A percentile compares a stretch with the other conserved stretches of the same genome.
phyloP scores from a whole-genome alignment of 331 rosid species.

The Malus hybrid region DNA sequence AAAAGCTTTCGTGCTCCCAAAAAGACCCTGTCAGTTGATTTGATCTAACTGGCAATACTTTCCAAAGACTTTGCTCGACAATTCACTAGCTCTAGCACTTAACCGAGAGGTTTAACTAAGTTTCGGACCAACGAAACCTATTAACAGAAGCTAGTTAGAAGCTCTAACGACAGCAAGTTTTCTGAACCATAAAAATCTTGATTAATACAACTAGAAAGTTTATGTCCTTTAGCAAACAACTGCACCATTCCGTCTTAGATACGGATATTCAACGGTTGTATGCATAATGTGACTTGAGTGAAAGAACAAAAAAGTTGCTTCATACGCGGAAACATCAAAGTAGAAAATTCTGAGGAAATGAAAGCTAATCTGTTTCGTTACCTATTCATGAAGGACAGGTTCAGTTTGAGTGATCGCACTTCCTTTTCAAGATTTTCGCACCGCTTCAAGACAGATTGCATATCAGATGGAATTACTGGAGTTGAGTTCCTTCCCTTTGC shows the following conservation, averaged over 20 bases:
- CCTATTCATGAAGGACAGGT: constrained; percentile 98
- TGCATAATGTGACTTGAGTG: neutral
- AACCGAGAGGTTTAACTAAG: neutral
- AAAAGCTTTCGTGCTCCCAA: neutral
- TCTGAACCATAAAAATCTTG: neutral
- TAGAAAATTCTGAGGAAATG: neutral
- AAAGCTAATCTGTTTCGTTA: constrained; percentile 16
- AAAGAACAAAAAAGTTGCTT: neutral
- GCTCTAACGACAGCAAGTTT: neutral
- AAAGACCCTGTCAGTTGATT: neutral
- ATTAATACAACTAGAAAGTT: neutral
- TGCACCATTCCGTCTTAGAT: neutral
- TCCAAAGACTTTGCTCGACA: neutral
- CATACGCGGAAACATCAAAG: neutral
- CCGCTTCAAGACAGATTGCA: constrained; percentile 77
- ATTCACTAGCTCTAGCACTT: neutral
- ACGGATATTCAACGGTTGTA: neutral
- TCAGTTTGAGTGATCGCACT: constrained; percentile 88
- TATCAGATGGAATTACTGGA: constrained; percentile 75
- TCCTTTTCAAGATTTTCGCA: constrained; percentile 96
- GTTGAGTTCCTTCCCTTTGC: constrained; percentile 85
- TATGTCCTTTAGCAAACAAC: neutral
- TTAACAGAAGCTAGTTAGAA: neutral
- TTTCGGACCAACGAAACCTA: neutral
- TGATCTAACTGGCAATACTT: neutral